Conservation (phyloP, 2,329 filamentous ascomycete genomes). For the Cucurbitaria berberidis region DNA sequence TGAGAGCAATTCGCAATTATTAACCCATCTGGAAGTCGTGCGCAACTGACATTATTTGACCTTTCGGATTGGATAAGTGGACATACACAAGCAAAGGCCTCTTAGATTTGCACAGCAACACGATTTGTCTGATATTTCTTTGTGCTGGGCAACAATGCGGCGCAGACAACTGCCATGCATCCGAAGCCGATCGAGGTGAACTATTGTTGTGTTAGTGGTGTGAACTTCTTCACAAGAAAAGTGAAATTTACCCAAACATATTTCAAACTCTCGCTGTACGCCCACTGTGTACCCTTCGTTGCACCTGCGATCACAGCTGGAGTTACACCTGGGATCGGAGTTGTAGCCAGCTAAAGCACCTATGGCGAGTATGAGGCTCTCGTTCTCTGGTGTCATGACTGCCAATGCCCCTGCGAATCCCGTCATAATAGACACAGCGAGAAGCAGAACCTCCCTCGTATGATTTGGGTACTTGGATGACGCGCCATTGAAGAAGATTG, state of each 20-base stretch:
- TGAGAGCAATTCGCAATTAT: not conserved
- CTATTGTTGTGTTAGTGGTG: not conserved
- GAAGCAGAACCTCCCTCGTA: constrained; percentile 36
- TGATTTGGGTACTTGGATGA: constrained; percentile 32
- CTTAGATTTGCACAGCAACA: constrained; percentile 38
- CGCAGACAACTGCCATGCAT: constrained; percentile 36
- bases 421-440: constrained; percentile 41
- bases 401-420: constrained; percentile 40
- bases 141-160: constrained; percentile 38
- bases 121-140: constrained; percentile 44
- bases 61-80: not conserved
- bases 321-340: constrained; percentile 34
- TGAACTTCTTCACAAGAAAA: too few relatives aligned
- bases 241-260: constrained; percentile 33
- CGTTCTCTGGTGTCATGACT: constrained; percentile 40
- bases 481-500: constrained; percentile 37
- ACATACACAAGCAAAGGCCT: not conserved
- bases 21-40: not conserved
- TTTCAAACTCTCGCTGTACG: constrained; percentile 39
- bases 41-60: not conserved
- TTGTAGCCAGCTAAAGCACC: constrained; percentile 32
- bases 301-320: constrained; percentile 33
- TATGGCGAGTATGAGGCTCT: constrained; percentile 34
- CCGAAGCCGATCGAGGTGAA: constrained; percentile 42
- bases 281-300: constrained; percentile 37